These are phyloP conservation scores for Malbranchea zuffiana DNA, from an alignment of 2,329 filamentous ascomycete genomes.

Conservation along the genomic window DNA sequence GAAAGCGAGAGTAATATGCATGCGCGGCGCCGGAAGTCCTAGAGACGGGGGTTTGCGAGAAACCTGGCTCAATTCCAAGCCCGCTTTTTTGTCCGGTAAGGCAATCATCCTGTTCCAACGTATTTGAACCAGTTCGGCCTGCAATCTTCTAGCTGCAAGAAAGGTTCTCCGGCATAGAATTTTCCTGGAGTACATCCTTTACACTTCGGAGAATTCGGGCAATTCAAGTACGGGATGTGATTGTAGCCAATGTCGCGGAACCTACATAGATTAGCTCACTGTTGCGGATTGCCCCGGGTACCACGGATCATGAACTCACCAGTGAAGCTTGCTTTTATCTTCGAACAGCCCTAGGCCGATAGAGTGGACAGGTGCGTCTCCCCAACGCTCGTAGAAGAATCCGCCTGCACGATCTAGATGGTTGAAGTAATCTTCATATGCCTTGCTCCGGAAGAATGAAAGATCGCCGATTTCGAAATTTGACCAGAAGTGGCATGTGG, in stretches of 20 bases:
- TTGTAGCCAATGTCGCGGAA: constrained; percentile 99
- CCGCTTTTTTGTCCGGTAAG: too few species aligned
- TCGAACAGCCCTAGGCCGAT: constrained; percentile 88
- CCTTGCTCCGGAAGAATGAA: constrained; percentile 79
- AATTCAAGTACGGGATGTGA: constrained; percentile 98
- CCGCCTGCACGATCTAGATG: constrained; percentile 88
- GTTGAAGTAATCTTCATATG: constrained; percentile 92
- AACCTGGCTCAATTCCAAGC: too few species aligned
- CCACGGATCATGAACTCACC: constrained; percentile 58
- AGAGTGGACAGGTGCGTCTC: constrained; percentile 92
- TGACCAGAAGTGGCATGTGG: constrained; percentile 97
- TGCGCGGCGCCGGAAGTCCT: too few species aligned
- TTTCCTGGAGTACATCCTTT: constrained; percentile 74
- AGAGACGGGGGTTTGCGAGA: too few species aligned
- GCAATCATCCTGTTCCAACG: constrained; percentile 56
- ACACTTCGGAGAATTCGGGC: constrained; percentile 91
- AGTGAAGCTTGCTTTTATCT: constrained; percentile 82
- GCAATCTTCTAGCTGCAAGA: constrained; percentile 83
- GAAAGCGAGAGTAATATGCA: too few species aligned
- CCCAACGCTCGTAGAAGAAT: constrained; percentile 98
- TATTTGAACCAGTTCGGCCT: constrained; percentile 96
- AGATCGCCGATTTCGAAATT: constrained; percentile 97
- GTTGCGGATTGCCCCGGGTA: background rate
- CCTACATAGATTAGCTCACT: constrained; percentile 41
- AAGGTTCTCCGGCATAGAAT: constrained; percentile 79